Conservation (phyloP, 441 rosid species). For the Dalechampia spathulata region DNA sequence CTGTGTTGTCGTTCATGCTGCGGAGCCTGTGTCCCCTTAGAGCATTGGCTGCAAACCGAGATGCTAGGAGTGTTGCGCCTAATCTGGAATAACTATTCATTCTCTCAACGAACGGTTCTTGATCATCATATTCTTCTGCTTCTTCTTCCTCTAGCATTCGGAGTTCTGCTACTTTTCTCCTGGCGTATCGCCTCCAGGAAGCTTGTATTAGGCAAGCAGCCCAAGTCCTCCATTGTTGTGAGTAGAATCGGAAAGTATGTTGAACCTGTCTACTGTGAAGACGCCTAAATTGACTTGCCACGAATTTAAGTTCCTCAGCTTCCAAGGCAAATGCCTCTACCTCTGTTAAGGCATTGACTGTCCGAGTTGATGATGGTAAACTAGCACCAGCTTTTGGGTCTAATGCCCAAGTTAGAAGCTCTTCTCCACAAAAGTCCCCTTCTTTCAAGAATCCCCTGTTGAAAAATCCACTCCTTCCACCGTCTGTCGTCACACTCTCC, state of each 20-base stretch:
- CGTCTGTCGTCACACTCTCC: constrained; percentile 93
- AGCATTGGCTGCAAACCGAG: constrained; percentile 75
- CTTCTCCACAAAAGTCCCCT: constrained; percentile 84
- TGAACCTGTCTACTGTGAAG: constrained; percentile 89
- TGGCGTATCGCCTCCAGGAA: constrained; percentile 61
- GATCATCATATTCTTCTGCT: constrained; percentile 22
- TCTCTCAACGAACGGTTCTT: constrained; percentile 19
- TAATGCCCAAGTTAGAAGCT: constrained; percentile 73
- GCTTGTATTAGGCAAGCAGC: constrained; percentile 82
- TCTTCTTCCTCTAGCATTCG: constrained; percentile 45
- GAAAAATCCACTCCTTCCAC: constrained; percentile 92
- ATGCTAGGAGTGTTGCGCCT: constrained; percentile 56
- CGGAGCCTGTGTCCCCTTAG: constrained; percentile 41
- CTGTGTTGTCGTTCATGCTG: constrained; percentile 19
- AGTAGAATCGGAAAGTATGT: constrained; percentile 86
- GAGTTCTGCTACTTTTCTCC: constrained; percentile 58
- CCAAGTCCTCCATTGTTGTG: constrained; percentile 98
- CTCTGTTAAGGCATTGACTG: constrained; percentile 64
- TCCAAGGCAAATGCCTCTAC: constrained; percentile 89
- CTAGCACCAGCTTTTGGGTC: constrained; percentile 57
- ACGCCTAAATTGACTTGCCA: constrained; percentile 83
- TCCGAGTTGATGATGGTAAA: constrained; percentile 61
- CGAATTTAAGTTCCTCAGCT: constrained; percentile 85
- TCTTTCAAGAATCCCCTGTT: constrained; percentile 68
- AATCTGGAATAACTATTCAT: constrained; percentile 28